These are phyloP conservation scores for Grosmannia clavigera DNA, from an alignment of 2,329 filamentous ascomycete genomes.

Conservation along the genomic window DNA sequence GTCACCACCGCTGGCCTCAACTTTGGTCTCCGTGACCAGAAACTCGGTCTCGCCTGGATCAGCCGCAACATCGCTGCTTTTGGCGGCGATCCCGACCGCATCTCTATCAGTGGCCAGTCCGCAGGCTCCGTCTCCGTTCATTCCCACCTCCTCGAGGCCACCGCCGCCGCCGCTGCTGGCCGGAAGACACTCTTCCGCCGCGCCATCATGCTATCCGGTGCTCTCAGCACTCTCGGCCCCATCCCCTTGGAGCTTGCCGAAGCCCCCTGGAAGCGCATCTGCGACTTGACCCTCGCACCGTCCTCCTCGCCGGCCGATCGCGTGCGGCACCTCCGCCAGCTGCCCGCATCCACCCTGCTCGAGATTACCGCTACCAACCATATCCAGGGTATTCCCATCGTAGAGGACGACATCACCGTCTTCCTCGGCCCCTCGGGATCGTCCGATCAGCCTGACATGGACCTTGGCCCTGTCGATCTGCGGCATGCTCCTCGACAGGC, in stretches of 20 bases:
- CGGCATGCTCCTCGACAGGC: neutral
- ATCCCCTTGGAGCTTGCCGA: neutral
- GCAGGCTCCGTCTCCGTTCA: conserved; percentile 4
- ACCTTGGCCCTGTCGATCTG: neutral
- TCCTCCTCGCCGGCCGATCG: neutral
- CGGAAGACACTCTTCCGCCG: conserved; percentile 1
- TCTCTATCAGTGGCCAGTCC: conserved; percentile 32
- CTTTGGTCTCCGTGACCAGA: conserved; percentile 38
- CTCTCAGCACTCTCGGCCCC: neutral
- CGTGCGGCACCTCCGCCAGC: neutral
- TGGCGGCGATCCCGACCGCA: conserved; percentile 33
- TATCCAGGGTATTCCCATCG: neutral
- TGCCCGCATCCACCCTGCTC: neutral
- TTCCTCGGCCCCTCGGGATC: neutral
- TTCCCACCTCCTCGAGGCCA: neutral
- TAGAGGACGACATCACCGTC: neutral
- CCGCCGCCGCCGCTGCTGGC: neutral
- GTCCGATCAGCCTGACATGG: neutral
- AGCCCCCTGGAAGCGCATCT: neutral
- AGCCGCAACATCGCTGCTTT: conserved; percentile 37
- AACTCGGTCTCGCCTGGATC: conserved; percentile 35
- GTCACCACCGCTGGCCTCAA: conserved; percentile 20
- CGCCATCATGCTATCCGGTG: neutral
- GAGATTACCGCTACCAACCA: neutral
- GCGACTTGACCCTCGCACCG: neutral